A percentile compares a stretch with the other conserved stretches of the same genome.
phyloP scores from a whole-genome alignment of 2,329 filamentous ascomycete species.

The Cucurbitaria berberidis region DNA sequence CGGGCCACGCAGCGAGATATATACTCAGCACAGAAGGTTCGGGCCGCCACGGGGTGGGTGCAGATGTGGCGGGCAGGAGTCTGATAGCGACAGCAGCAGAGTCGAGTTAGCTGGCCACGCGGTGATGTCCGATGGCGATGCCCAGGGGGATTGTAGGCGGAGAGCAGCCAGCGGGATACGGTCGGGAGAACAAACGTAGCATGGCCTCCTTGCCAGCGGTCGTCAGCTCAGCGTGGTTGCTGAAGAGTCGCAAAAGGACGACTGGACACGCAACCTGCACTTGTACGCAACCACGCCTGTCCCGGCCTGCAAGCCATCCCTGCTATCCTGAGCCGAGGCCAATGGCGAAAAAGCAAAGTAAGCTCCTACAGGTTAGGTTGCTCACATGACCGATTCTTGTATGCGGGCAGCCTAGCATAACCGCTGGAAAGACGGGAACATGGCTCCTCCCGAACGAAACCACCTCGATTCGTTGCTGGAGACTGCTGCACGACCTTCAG shows the following conservation, averaged over 20 bases:
- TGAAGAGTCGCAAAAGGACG: conserved; percentile 43
- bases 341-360: conserved; percentile 19
- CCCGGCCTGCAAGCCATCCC: conserved; percentile 20
- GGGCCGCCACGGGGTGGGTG: conserved; percentile 31
- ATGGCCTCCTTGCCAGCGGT: conserved; percentile 44
- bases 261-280: conserved; percentile 42
- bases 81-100: conserved; percentile 30
- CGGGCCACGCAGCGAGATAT: conserved; percentile 29
- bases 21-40: conserved; percentile 25
- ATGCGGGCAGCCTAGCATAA: conserved; percentile 28
- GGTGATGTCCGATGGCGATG: conserved; percentile 34
- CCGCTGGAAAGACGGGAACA: conserved; percentile 21
- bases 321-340: conserved; percentile 6
- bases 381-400: conserved; percentile 33
- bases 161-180: conserved; percentile 39
- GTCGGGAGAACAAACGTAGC: conserved; percentile 38
- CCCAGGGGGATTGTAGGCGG: conserved; percentile 26
- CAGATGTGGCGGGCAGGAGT: conserved; percentile 31
- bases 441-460: conserved; percentile 44
- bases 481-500: conserved; percentile 27
- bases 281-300: conserved; percentile 26
- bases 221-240: conserved; percentile 44
- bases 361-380: conserved; percentile 18
- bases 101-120: conserved; percentile 32
- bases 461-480: conserved; percentile 39